Evolutionary conservation across 345 rosid species (phyloP).

Genomic region (Alliaria petiolata): DNA sequence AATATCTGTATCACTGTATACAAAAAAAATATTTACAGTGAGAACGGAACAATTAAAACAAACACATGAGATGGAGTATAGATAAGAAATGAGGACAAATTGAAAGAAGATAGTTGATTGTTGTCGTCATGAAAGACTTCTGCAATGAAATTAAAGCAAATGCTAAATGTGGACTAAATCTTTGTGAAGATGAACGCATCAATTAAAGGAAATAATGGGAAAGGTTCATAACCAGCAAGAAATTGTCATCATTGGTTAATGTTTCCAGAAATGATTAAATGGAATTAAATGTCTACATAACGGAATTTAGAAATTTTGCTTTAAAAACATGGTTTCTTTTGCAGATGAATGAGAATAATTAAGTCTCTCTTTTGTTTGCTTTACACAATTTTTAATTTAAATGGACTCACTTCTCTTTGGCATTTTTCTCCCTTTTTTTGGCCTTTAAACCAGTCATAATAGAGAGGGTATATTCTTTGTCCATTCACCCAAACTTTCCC

Average conservation of each 20-base stretch:
- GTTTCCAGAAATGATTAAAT: slow-evolving; percentile 21
- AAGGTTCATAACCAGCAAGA: slow-evolving; percentile 33
- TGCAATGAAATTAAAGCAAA: slow-evolving; percentile 36
- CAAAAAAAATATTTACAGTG: not conserved
- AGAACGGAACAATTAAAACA: slow-evolving; percentile 9
- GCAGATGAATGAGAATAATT: slow-evolving; percentile 38
- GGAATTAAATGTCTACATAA: slow-evolving; percentile 16
- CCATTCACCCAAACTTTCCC: slow-evolving; percentile 29
- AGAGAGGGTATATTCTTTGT: slow-evolving; percentile 35
- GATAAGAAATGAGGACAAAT: slow-evolving; percentile 9
- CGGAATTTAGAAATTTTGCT: slow-evolving; percentile 31
- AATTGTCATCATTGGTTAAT: slow-evolving; percentile 30
- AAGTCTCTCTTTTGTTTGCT: slow-evolving; percentile 30
- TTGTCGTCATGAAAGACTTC: slow-evolving; percentile 26
- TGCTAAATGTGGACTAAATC: slow-evolving; percentile 32
- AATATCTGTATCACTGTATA: not conserved
- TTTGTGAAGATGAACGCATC: slow-evolving; percentile 28
- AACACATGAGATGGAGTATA: not conserved
- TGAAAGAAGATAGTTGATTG: slow-evolving; percentile 21
- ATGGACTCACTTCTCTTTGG: slow-evolving; percentile 30
- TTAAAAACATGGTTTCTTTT: slow-evolving; percentile 30
- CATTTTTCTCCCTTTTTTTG: slow-evolving; percentile 15
- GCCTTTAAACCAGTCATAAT: slow-evolving; percentile 17
- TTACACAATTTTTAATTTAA: slow-evolving; percentile 17
- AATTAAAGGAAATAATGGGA: slow-evolving; percentile 30